Evolutionary conservation across 345 rosid genomes (phyloP).

Genomic region (Aurinia saxatilis): DNA sequence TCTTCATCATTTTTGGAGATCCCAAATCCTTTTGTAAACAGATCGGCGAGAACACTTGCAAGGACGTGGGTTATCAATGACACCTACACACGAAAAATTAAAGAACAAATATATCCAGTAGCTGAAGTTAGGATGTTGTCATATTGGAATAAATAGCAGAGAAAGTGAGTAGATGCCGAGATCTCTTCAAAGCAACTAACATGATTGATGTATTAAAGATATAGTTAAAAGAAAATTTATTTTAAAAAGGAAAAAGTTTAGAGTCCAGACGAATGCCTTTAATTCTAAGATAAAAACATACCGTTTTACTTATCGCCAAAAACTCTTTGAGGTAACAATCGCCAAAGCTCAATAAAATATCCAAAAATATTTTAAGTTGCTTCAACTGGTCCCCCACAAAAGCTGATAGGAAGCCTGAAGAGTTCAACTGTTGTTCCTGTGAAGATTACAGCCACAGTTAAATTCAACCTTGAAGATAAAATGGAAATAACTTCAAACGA

Average conservation of each 20-base stretch:
- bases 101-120: neutral
- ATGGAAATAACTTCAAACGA: neutral
- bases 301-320: conserved; percentile 59
- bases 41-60: conserved; percentile 56
- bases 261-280: neutral
- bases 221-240: neutral
- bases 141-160: neutral
- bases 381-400: conserved; percentile 41
- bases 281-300: conserved; percentile 27
- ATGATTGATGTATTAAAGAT: neutral
- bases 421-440: conserved; percentile 53
- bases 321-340: conserved; percentile 59
- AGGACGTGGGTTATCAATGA: conserved; percentile 68
- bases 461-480: conserved; percentile 11
- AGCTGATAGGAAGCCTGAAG: conserved; percentile 31
- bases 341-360: conserved; percentile 48
- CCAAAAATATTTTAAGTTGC: conserved; percentile 44
- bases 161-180: neutral
- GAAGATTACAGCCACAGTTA: conserved; percentile 19
- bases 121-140: neutral
- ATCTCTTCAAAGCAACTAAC: neutral
- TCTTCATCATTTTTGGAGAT: conserved; percentile 50
- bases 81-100: conserved; percentile 43
- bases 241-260: conserved; percentile 1
- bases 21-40: conserved; percentile 78